Percentiles rank a stretch among this genome's conserved stretches.
phyloP scores from a whole-genome alignment of 148 eudicot species.

The Drosera capensis region DNA sequence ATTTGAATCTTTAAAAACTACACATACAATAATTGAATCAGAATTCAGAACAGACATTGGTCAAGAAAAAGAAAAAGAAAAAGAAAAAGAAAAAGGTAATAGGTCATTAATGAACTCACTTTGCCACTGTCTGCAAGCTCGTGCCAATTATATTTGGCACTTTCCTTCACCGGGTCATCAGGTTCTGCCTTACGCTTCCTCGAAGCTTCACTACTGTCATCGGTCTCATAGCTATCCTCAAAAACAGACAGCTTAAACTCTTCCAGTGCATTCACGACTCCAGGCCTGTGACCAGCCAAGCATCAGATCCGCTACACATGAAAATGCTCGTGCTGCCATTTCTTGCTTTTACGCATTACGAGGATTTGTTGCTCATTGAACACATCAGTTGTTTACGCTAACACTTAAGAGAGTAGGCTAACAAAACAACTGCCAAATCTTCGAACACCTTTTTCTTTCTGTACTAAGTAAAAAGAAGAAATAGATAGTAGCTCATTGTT shows the following conservation, averaged over 20 bases:
- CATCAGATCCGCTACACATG: neutral
- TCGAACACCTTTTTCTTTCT: no score
- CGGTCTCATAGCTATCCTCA: conserved; percentile 51
- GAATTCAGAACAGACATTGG: neutral
- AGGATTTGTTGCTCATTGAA: no score
- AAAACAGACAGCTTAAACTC: conserved; percentile 68
- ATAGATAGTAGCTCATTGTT: no score
- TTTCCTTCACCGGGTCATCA: conserved; percentile 46
- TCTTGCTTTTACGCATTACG: no score
- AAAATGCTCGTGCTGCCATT: no score
- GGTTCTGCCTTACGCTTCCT: conserved; percentile 64
- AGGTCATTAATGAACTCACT: conserved; percentile 19
- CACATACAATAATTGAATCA: no score
- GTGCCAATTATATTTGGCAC: conserved; percentile 60
- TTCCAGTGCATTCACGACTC: conserved; percentile 62
- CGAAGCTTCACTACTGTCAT: conserved; percentile 28
- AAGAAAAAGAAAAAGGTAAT: neutral
- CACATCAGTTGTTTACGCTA: no score
- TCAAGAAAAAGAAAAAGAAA: neutral
- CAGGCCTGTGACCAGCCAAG: conserved; percentile 38
- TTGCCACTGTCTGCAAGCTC: conserved; percentile 81
- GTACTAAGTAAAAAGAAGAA: no score
- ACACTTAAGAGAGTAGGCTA: no score
- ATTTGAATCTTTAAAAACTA: no score
- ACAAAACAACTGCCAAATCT: no score